phyloP scores from a whole-genome alignment of 805 yeast genomes.

The Grigorovia transvaalensis region DNA sequence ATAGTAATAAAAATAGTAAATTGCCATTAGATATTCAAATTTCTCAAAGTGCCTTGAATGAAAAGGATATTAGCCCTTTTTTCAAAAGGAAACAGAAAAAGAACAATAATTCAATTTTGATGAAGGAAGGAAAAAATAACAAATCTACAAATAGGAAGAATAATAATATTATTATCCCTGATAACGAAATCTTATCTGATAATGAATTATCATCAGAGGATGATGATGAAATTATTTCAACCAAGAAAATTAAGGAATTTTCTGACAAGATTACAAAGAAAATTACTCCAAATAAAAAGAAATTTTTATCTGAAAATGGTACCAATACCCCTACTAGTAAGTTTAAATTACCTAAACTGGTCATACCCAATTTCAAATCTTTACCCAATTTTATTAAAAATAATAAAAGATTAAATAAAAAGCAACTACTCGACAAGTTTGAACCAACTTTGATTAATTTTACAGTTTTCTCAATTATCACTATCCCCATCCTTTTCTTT shows the following conservation, averaged over 20 bases:
- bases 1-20: no score
- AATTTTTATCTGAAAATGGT: no score
- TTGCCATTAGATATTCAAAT: background rate
- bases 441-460: background rate
- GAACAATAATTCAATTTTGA: no score
- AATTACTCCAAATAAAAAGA: no score
- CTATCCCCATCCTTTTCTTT: conserved; percentile 24
- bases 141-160: no score
- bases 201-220: background rate
- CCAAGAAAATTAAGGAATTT: no score
- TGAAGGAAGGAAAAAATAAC: no score
- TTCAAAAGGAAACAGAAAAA: background rate
- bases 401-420: background rate
- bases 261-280: no score
- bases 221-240: background rate
- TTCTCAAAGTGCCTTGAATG: background rate
- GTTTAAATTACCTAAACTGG: no score
- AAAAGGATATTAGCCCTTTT: background rate
- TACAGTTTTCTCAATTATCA: conserved; percentile 22
- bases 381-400: background rate
- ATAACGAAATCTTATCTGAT: background rate
- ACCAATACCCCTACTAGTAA: no score
- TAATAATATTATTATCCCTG: no score
- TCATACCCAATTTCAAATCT: no score
- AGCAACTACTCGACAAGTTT: background rate